Evolutionary conservation across 768 basidiomycete genomes (phyloP).

Genomic region (Termitomyces sp.): DNA sequence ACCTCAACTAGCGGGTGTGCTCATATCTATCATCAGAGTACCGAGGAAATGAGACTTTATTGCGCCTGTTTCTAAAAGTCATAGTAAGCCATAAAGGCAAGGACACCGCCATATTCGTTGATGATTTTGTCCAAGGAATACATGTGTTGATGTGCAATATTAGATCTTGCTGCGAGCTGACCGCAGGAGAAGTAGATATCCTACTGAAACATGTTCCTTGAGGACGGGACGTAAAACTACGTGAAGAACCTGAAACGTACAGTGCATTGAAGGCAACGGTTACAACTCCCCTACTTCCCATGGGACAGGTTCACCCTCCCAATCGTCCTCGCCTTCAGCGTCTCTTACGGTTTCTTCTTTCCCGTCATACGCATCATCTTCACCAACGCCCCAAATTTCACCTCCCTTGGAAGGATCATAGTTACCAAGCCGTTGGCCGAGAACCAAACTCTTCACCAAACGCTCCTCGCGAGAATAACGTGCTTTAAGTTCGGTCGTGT

Average conservation of each 20-base stretch:
- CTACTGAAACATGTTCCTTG: slow-evolving; percentile 13
- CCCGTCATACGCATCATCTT: slow-evolving; percentile 39
- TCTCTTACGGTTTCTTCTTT: slow-evolving; percentile 23
- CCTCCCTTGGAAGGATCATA: slow-evolving; percentile 67
- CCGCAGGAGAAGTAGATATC: not conserved
- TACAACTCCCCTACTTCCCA: slow-evolving; percentile 81
- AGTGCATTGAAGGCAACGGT: slow-evolving; percentile 7
- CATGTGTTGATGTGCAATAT: slow-evolving; percentile 2
- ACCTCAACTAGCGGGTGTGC: not conserved
- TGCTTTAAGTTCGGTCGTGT: slow-evolving; percentile 38
- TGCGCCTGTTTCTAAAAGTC: not conserved
- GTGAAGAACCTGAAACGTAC: slow-evolving; percentile 13
- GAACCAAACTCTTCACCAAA: slow-evolving; percentile 57
- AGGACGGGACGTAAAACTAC: slow-evolving; percentile 8
- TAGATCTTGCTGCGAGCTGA: not conserved
- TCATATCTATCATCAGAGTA: slow-evolving; percentile 2
- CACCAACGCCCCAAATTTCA: slow-evolving; percentile 75
- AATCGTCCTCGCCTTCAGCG: slow-evolving; percentile 54
- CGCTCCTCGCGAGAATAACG: slow-evolving; percentile 44
- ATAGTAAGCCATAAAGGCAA: not conserved
- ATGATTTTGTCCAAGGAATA: not conserved
- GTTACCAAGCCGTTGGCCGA: slow-evolving; percentile 49
- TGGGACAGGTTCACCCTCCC: slow-evolving; percentile 81
- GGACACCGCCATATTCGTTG: slow-evolving; percentile 1
- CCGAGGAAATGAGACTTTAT: slow-evolving; percentile 9